These are phyloP conservation scores for Dioszegia hungarica DNA, from an alignment of 768 basidiomycete species.

Conservation along the genomic window DNA sequence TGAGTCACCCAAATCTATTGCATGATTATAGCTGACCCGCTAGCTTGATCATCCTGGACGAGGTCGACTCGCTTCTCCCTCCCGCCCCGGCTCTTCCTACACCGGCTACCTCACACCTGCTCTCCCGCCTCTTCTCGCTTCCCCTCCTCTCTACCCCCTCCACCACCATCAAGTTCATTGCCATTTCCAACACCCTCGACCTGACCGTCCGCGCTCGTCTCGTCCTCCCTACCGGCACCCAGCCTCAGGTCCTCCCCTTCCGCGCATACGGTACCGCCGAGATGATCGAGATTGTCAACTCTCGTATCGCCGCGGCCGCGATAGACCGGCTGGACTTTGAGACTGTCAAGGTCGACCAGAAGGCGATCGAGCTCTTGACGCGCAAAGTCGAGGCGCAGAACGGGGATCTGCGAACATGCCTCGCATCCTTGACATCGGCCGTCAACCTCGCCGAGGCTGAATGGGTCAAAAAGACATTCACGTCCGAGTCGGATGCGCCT, in stretches of 20 bases:
- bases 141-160: conserved; percentile 20
- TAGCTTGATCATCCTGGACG: conserved; percentile 49
- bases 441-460: conserved; percentile 46
- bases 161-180: conserved; percentile 41
- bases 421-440: conserved; percentile 42
- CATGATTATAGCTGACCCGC: conserved; percentile 1
- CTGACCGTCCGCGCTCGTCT: conserved; percentile 46
- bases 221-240: conserved; percentile 32
- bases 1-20: conserved; percentile 5
- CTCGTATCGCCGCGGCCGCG: conserved; percentile 31
- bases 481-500: background rate
- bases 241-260: conserved; percentile 45
- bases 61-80: conserved; percentile 48
- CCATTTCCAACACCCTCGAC: conserved; percentile 51
- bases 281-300: conserved; percentile 43
- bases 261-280: conserved; percentile 45
- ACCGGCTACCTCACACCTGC: conserved; percentile 40
- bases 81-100: conserved; percentile 29
- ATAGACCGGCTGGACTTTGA: conserved; percentile 6
- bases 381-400: conserved; percentile 49
- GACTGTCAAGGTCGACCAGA: conserved; percentile 40
- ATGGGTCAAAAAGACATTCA: conserved; percentile 38
- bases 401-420: conserved; percentile 48
- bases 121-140: conserved; percentile 45
- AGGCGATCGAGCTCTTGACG: conserved; percentile 46